Base-by-base conservation (phyloP, 2,329 filamentous ascomycete genomes). In the Penicillium freii region DNA sequence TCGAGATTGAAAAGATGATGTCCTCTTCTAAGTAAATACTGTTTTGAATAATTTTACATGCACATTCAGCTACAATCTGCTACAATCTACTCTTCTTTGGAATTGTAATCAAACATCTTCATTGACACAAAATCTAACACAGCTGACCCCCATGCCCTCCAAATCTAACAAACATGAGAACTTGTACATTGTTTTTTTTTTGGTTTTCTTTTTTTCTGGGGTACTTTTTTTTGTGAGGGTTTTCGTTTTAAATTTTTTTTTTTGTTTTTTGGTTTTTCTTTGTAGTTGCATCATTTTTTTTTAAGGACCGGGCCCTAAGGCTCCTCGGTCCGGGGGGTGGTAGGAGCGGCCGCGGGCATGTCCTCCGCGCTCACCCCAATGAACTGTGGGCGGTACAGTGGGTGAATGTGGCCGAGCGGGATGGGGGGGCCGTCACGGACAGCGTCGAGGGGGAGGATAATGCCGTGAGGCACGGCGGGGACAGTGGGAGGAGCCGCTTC, bases 1-100 rank as follows among this genome's bases (percentile, higher is more conserved):
- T 83, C 73, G 74, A 82, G 44, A 77, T 92, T 71, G 88, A 92
- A 71, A 91, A 89, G 80, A 81, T 80, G 60, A 64, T 67, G 9
- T 27, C 42, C 25, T 62, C 66, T 43, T 50, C 72, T 9, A 73
- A 71, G 59, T 73, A 66, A 59, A 54, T 43, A 51, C 43, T 45
- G 42, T 34, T 23, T 51, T 62, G 51, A 51, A 58, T 59, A 58
- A 52, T 56, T 27, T 56, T 29, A 46, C 44, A 63, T 59, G 49
- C 46, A 55, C 17, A 27, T 55, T 23, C 38, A 23, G 29, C 46
- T 55, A 55, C 52, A 25, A 31, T 31, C 8, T 10, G 9, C 27
- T 27, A 8, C 25, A 27, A 47, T 31, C 13, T 51, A 49, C 43
- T 33, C n/a, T 9, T 40, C n/a, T 31, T 42, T 8, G 21, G 15